These are phyloP conservation scores for Lasiosphaeria miniovina DNA, from an alignment of 495 filamentous ascomycete species.

Conservation along the genomic window DNA sequence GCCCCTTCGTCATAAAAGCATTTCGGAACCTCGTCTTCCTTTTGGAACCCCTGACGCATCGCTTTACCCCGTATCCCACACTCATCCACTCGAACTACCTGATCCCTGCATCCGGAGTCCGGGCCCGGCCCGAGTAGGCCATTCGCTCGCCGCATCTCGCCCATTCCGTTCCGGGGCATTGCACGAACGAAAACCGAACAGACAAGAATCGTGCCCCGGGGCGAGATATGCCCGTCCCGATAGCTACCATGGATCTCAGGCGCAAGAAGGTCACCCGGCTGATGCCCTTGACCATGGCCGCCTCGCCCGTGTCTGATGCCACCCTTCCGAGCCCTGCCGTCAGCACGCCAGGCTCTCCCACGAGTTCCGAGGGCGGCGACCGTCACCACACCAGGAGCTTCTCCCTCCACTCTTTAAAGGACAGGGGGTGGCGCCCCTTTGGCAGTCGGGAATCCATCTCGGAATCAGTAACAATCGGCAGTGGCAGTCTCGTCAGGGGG, in stretches of 20 bases:
- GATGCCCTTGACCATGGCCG: constrained; percentile 16
- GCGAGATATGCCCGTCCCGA: not conserved
- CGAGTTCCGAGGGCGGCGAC: constrained; percentile 24
- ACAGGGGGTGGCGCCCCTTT: constrained; percentile 23
- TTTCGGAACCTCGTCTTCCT: no score
- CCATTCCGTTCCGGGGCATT: no score
- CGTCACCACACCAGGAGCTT: constrained; percentile 16
- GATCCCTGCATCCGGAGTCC: no score
- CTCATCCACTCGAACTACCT: no score
- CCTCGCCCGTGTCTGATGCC: constrained; percentile 13
- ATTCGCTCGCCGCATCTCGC: no score
- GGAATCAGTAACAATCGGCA: constrained; percentile 10
- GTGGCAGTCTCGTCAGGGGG: not conserved
- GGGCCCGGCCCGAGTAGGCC: no score
- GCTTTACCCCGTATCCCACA: no score
- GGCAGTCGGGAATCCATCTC: constrained; percentile 16
- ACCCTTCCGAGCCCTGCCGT: constrained; percentile 11
- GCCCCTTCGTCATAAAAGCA: no score
- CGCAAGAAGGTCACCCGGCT: constrained; percentile 9
- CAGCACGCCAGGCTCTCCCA: constrained; percentile 21
- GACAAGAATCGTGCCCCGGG: not conserved
- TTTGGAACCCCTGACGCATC: no score
- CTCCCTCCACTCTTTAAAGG: constrained; percentile 26
- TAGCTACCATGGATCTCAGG: constrained; percentile 13
- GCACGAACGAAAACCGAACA: not conserved